Evolutionary conservation across 2,329 filamentous ascomycete species (phyloP), one percentile per base, ranked within the genome.

Genomic region (Ascochyta viciae-villosae): DNA sequence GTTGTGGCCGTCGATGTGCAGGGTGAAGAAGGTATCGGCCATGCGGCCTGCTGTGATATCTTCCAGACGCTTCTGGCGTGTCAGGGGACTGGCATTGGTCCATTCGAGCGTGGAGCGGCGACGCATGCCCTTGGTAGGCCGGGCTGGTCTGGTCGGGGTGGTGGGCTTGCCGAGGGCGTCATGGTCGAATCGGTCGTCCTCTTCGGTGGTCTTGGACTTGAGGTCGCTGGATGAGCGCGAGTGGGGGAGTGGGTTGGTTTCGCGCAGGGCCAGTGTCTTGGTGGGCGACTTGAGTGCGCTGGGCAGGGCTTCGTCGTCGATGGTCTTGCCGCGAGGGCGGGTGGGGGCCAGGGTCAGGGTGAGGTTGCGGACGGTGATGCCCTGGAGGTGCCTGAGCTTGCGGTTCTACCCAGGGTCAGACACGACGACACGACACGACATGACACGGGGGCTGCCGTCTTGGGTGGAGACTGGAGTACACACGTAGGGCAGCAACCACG

Each of bases 1-100:
- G 12, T 62, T 70, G 47, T 86, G 77, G 3, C 78, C 84, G 1
- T 85, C 79, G 41, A 88, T 85, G 74, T 97, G 93, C 47, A 97
- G 73, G 3, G 91, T 90, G 75, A 96, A 95, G 82, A 96, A 97
- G 15, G 89, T 87, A 76, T 97, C 90, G n/a, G 89, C 91, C 76
- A 95, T 87, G 47, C 86, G 83, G 65, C 82, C 85, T 48, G 87
- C 86, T 26, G 90, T 85, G 7, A 91, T 84, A 62, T 88, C 83
- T 74, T 95, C 90, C 38, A 96, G 79, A 71, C 87, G 89, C 74
- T 87, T 87, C 79, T 96, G 92, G 50, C 92, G 76, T 13, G 78
- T 77, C 57, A 80, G 78, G 1, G 86, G 84, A 58, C 82, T 85
- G 3, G 84, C 83, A 55, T 83, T 84, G 12, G 79, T 80, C 87